phyloP scores from a whole-genome alignment of 2,329 filamentous ascomycete genomes.

The Sporothrix pseudoabietina region DNA sequence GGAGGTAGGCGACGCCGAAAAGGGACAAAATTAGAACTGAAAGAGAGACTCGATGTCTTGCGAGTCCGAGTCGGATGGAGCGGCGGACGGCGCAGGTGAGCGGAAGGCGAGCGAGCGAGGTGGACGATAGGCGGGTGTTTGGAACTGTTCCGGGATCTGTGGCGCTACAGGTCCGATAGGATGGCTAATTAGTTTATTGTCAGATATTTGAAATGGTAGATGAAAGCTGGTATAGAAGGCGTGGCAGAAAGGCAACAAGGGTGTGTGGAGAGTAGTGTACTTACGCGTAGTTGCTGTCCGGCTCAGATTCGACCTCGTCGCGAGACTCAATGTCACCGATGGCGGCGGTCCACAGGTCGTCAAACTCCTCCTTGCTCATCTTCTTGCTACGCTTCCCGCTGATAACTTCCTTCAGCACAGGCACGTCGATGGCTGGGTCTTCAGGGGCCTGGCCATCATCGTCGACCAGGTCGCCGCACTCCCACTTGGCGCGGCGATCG shows the following conservation, averaged over 20 bases:
- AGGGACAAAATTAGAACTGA: conserved; percentile 60
- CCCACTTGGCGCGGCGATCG: conserved; percentile 81
- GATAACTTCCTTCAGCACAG: conserved; percentile 76
- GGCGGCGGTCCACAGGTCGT: conserved; percentile 78
- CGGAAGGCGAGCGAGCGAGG: conserved; percentile 88
- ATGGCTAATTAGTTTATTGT: conserved; percentile 80
- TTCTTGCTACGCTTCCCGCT: conserved; percentile 75
- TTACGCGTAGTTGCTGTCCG: conserved; percentile 53
- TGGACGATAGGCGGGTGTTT: conserved; percentile 71
- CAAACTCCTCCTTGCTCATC: conserved; percentile 85
- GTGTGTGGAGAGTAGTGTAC: conserved; percentile 41
- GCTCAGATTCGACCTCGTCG: conserved; percentile 60
- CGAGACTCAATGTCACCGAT: conserved; percentile 69
- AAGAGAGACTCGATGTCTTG: conserved; percentile 85
- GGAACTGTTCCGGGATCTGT: conserved; percentile 63
- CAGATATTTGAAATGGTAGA: conserved; percentile 40
- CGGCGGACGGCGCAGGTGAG: conserved; percentile 78
- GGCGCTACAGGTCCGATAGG: conserved; percentile 71
- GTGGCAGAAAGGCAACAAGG: background rate
- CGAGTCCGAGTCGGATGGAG: conserved; percentile 77
- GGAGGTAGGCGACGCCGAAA: conserved; percentile 62
- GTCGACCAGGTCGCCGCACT: conserved; percentile 75
- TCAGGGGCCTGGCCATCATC: conserved; percentile 62
- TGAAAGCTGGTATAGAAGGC: conserved; percentile 24
- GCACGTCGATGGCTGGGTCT: conserved; percentile 64